These are phyloP conservation scores for Exophiala spinifera DNA, from an alignment of 2,329 filamentous ascomycete genomes.

Conservation along the genomic window DNA sequence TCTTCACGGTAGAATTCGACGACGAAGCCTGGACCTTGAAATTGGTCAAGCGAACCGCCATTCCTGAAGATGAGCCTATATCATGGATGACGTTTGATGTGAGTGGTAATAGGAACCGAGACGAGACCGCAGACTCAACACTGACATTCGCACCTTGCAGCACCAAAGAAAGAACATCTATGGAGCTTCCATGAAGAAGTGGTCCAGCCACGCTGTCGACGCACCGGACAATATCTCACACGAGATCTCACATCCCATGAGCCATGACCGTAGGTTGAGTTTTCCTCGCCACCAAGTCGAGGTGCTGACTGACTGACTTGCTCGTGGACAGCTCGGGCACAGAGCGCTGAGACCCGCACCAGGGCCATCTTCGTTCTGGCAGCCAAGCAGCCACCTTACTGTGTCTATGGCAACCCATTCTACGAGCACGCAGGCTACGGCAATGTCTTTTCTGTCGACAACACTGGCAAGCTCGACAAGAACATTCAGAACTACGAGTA, in stretches of 20 bases:
- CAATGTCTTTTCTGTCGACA: conserved; percentile 58
- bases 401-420: conserved; percentile 86
- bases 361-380: conserved; percentile 86
- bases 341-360: conserved; percentile 70
- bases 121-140: neutral
- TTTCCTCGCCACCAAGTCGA: conserved; percentile 8
- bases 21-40: conserved; percentile 72
- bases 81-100: conserved; percentile 93
- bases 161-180: conserved; percentile 82
- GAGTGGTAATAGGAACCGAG: conserved; percentile 43
- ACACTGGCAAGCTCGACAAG: conserved; percentile 39
- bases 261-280: conserved; percentile 61
- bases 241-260: conserved; percentile 70
- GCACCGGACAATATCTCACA: conserved; percentile 74
- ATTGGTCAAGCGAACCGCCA: conserved; percentile 75
- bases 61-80: conserved; percentile 79
- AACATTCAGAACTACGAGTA: conserved; percentile 49
- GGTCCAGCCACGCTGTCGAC: conserved; percentile 76
- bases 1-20: conserved; percentile 86
- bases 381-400: conserved; percentile 71
- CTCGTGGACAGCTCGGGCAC: conserved; percentile 44
- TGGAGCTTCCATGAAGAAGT: conserved; percentile 90
- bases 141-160: conserved; percentile 41
- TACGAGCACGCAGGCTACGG: conserved; percentile 81
- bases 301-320: neutral